phyloP scores from a whole-genome alignment of 768 basidiomycete species.

The Naematelia encephala region DNA sequence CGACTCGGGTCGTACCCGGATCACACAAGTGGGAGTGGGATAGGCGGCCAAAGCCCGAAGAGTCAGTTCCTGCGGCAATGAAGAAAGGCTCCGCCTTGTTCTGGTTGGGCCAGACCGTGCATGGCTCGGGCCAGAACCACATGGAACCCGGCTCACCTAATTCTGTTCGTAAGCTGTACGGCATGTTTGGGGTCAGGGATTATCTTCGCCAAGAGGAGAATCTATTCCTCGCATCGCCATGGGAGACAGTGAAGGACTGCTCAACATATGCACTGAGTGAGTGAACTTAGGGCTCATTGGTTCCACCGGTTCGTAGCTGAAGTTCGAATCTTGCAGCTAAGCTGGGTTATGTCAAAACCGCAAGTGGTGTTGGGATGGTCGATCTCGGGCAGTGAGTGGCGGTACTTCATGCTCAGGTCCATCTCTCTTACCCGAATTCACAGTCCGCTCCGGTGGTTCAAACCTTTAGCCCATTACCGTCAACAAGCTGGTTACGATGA shows the following conservation, averaged over 20 bases:
- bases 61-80: background rate
- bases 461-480: background rate
- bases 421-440: background rate
- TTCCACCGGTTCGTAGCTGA: background rate
- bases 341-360: slow-evolving; percentile 1
- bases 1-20: background rate
- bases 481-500: background rate
- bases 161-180: slow-evolving; percentile 2
- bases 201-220: slow-evolving; percentile 3
- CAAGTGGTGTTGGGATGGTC: background rate
- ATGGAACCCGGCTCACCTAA: background rate
- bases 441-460: background rate
- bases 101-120: slow-evolving; percentile 2
- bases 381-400: background rate
- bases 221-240: background rate
- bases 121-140: background rate
- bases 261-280: background rate
- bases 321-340: background rate
- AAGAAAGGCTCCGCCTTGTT: slow-evolving; percentile 1
- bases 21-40: background rate
- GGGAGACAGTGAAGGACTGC: slow-evolving; percentile 1
- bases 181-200: slow-evolving; percentile 2
- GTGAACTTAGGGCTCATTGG: background rate
- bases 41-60: background rate
- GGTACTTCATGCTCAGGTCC: background rate